Conservation (phyloP, 768 basidiomycete species). For the Fistulinella prunicolor region DNA sequence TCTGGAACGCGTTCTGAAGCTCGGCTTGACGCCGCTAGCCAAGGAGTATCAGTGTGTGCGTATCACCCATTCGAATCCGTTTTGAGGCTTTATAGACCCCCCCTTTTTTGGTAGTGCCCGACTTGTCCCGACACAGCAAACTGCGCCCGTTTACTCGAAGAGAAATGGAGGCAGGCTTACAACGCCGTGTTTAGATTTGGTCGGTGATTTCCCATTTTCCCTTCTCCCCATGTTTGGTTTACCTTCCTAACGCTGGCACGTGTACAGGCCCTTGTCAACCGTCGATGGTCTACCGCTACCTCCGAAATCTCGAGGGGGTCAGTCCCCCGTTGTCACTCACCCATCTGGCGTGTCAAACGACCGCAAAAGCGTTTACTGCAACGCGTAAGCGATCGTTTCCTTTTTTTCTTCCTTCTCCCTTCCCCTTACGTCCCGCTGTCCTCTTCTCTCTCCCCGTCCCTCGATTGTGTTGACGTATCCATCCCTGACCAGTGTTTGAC, state of each 20-base stretch:
- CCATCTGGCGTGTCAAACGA: constrained; percentile 84
- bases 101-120: constrained; percentile 53
- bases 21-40: constrained; percentile 81
- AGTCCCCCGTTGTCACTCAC: constrained; percentile 85
- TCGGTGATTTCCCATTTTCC: constrained; percentile 20
- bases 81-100: neutral
- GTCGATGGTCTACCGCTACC: constrained; percentile 89
- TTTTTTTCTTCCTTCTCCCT: neutral
- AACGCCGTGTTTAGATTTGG: constrained; percentile 85
- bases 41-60: constrained; percentile 94
- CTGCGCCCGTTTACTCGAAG: constrained; percentile 84
- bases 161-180: constrained; percentile 92
- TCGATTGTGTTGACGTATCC: neutral
- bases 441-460: neutral
- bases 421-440: neutral
- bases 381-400: constrained; percentile 50
- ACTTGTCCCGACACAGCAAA: constrained; percentile 77
- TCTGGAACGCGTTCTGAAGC: constrained; percentile 88
- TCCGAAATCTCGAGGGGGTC: constrained; percentile 86
- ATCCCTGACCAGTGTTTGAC: constrained; percentile 64
- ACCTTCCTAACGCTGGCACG: too few relatives aligned
- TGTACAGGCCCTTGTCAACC: constrained; percentile 89
- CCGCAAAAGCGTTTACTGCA: constrained; percentile 85
- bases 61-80: neutral
- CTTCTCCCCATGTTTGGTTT: too few relatives aligned